Conservation (phyloP, 805 yeast genomes). For the Crinitomyces ghanaensis region DNA sequence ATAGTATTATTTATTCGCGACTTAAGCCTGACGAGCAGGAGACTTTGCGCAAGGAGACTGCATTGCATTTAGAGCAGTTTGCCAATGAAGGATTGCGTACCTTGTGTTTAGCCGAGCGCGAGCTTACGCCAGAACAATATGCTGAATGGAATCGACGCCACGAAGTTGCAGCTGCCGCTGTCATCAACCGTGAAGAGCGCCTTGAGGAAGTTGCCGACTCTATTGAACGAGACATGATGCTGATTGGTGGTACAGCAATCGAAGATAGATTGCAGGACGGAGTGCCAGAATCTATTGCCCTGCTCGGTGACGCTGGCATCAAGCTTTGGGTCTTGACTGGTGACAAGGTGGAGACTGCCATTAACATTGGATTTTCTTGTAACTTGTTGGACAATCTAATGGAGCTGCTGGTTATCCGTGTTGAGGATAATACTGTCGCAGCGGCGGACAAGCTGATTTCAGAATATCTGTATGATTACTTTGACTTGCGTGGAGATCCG, state of each 20-base stretch:
- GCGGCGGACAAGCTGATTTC: conserved; percentile 30
- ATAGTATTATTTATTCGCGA: conserved; percentile 56
- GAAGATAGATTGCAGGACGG: conserved; percentile 74
- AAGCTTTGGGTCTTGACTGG: conserved; percentile 81
- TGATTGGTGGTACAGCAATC: conserved; percentile 75
- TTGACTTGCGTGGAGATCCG: conserved; percentile 36
- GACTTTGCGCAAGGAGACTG: conserved; percentile 45
- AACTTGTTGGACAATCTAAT: conserved; percentile 59
- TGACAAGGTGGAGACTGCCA: conserved; percentile 80
- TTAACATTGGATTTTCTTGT: conserved; percentile 76
- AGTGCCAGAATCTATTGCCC: conserved; percentile 63
- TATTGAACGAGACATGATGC: conserved; percentile 45
- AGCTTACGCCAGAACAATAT: conserved; percentile 36
- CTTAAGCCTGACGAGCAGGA: conserved; percentile 31
- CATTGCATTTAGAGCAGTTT: conserved; percentile 58
- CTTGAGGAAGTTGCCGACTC: conserved; percentile 50
- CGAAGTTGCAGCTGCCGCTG: conserved; percentile 46
- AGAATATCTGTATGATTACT: conserved; percentile 40
- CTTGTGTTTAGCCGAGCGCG: conserved; percentile 58
- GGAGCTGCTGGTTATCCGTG: conserved; percentile 51
- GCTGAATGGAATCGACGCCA: conserved; percentile 44
- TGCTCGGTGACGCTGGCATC: conserved; percentile 62
- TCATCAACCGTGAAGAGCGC: conserved; percentile 49
- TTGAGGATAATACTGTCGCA: conserved; percentile 22
- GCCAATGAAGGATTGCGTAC: conserved; percentile 77